Percentiles rank a stretch among this genome's conserved stretches.
Conservation (phyloP, 768 basidiomycete genomes). For the Podaxis sp. region DNA sequence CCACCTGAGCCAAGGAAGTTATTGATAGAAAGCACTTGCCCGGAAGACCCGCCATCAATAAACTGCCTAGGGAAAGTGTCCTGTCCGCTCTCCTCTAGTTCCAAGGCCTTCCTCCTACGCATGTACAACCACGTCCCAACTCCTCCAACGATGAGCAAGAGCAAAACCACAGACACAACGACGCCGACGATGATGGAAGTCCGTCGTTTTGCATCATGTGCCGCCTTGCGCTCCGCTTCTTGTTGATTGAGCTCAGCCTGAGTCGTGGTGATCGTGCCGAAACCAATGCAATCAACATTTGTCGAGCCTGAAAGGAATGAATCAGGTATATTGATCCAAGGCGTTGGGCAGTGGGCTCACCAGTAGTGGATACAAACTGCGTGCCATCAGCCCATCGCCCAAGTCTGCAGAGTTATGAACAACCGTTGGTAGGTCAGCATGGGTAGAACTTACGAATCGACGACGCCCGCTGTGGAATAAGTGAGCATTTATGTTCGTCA, state of each 20-base stretch:
- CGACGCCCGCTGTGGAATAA: constrained; percentile 32
- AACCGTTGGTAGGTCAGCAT: not conserved
- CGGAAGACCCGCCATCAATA: constrained; percentile 9
- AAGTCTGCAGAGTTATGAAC: constrained; percentile 27
- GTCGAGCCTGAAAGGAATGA: constrained; percentile 24
- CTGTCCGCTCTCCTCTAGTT: constrained; percentile 4
- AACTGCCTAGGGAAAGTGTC: constrained; percentile 20
- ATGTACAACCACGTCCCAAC: constrained; percentile 20
- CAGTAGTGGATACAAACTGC: constrained; percentile 29
- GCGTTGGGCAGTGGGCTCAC: constrained; percentile 16
- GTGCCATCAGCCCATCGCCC: constrained; percentile 39
- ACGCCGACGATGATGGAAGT: constrained; percentile 30
- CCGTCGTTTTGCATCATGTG: constrained; percentile 15
- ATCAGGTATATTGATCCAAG: not conserved
- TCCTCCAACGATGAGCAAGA: constrained; percentile 25
- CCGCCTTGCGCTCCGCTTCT: constrained; percentile 13
- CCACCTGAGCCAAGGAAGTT: constrained; percentile 11
- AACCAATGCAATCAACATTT: constrained; percentile 29
- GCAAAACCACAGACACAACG: constrained; percentile 28
- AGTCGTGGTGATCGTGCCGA: constrained; percentile 25
- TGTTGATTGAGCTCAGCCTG: constrained; percentile 17
- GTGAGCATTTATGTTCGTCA: constrained; percentile 7
- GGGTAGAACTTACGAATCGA: constrained; percentile 40
- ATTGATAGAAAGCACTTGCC: constrained; percentile 20
- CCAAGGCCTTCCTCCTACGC: constrained; percentile 14